phyloP scores from a whole-genome alignment of 2,329 filamentous ascomycete genomes.

The Penicillium frequentans region DNA sequence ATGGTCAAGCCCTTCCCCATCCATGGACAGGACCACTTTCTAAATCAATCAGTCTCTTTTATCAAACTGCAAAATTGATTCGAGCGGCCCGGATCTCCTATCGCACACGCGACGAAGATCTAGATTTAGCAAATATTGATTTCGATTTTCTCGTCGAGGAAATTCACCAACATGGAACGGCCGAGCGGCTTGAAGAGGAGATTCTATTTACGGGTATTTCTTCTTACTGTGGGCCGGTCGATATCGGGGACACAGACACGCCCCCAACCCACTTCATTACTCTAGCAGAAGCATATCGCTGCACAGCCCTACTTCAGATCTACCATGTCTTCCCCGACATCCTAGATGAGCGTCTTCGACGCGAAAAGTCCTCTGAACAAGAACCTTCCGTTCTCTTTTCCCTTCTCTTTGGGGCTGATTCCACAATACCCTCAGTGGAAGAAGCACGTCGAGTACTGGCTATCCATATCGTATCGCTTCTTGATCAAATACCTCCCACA shows the following conservation, averaged over 20 bases:
- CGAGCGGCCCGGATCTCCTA: slow-evolving; percentile 14
- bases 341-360: slow-evolving; percentile 15
- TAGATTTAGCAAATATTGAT: slow-evolving; percentile 16
- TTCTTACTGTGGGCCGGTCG: slow-evolving; percentile 22
- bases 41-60: slow-evolving; percentile 19
- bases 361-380: slow-evolving; percentile 4
- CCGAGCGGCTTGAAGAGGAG: slow-evolving; percentile 18
- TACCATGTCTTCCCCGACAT: slow-evolving; percentile 25
- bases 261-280: slow-evolving; percentile 24
- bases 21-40: slow-evolving; percentile 24
- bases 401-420: slow-evolving; percentile 11
- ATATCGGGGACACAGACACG: slow-evolving; percentile 24
- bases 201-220: slow-evolving; percentile 21
- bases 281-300: slow-evolving; percentile 23
- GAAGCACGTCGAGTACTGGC: slow-evolving; percentile 20
- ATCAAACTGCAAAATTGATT: slow-evolving; percentile 19
- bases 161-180: slow-evolving; percentile 18
- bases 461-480: slow-evolving; percentile 22
- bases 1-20: slow-evolving; percentile 21
- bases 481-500: slow-evolving; percentile 21
- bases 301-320: slow-evolving; percentile 21
- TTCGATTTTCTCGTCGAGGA: slow-evolving; percentile 18
- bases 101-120: slow-evolving; percentile 9
- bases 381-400: slow-evolving; percentile 17
- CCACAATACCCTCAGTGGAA: slow-evolving; percentile 9